Conservation (phyloP, 2,329 filamentous ascomycete genomes). For the Clonostachys byssicola region DNA sequence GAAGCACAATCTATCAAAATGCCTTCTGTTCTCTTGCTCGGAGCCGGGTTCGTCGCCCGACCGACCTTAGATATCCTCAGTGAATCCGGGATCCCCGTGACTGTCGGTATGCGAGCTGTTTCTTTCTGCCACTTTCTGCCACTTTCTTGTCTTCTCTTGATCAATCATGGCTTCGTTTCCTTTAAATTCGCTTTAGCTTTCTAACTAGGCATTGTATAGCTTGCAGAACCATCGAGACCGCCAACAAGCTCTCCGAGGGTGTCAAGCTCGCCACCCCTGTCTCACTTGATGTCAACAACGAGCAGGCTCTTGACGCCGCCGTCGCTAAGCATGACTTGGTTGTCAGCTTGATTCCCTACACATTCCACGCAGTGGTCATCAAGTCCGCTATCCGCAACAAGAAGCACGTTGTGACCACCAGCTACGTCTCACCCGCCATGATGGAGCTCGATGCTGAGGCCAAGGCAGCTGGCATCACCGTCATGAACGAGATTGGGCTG, state of each 20-base stretch:
- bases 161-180: no score
- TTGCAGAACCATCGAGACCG: conserved; percentile 75
- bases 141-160: not conserved
- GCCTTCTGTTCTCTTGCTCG: conserved; percentile 33
- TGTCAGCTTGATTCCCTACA: conserved; percentile 87
- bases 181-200: no score
- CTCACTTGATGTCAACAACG: conserved; percentile 79
- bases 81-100: conserved; percentile 57
- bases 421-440: conserved; percentile 91
- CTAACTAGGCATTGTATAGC: conserved; percentile 38
- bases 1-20: not conserved
- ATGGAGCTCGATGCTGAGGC: conserved; percentile 75
- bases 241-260: conserved; percentile 69
- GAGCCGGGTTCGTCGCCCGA: conserved; percentile 55
- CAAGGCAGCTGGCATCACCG: conserved; percentile 90
- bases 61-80: conserved; percentile 62
- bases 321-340: conserved; percentile 77
- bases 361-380: conserved; percentile 83
- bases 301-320: conserved; percentile 72
- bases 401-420: conserved; percentile 95
- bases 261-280: conserved; percentile 72
- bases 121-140: not conserved
- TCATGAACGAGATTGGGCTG: conserved; percentile 94
- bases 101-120: conserved; percentile 50
- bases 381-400: conserved; percentile 89